Base-by-base conservation (phyloP, 306 rosid genomes). In the Citrullus colocynthis region DNA sequence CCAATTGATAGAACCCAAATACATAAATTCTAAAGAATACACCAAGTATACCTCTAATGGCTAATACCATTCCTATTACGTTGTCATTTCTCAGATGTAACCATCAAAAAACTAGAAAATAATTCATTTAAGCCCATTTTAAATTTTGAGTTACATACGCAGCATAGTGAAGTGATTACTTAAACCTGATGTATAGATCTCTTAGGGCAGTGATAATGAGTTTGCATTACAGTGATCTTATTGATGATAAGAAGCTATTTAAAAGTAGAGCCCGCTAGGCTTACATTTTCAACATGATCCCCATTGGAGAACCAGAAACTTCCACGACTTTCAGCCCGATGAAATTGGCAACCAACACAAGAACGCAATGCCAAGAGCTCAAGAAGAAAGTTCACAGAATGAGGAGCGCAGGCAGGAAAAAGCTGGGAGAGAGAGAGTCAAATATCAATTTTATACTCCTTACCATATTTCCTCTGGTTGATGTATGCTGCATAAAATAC, bases 331-430 rank as follows among this genome's bases (percentile, higher is more conserved):
- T 95, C 99, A 28, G 97, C 96, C 11, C 97, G 99, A 84, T 88
- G 87, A 78, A 95, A 90, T 78, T 90, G 92, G 85, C 99, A 95
- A 58, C 97, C 99, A 8, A 97, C 92, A 74, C 93, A 95, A 74
- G 87, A 96, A 74, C 82, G 84, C 80, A 88, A 80, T 59, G 82
- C 36, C 87, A 95, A 82, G 85, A 95, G 76, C 80, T 88, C 88
- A 36, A 92, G 88, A 84, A 95, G 86, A 85, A 89, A 90, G 81
- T 87, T 80, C 51, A 95, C 92, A 16, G 97, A 87, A 75, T 81
- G 86, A 20, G 99, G 97, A 39, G 97, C 97, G 60, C 97, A 95
- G 74, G 88, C 93, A 12, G 99, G 96, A 81, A 90, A 85, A 79
- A 95, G 99, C 99, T 95, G 99, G 28, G 44, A 73, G 76, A 70